Evolutionary conservation across 768 basidiomycete genomes (phyloP), one percentile per base, ranked within the genome.

Genomic region (Terana coerulea): DNA sequence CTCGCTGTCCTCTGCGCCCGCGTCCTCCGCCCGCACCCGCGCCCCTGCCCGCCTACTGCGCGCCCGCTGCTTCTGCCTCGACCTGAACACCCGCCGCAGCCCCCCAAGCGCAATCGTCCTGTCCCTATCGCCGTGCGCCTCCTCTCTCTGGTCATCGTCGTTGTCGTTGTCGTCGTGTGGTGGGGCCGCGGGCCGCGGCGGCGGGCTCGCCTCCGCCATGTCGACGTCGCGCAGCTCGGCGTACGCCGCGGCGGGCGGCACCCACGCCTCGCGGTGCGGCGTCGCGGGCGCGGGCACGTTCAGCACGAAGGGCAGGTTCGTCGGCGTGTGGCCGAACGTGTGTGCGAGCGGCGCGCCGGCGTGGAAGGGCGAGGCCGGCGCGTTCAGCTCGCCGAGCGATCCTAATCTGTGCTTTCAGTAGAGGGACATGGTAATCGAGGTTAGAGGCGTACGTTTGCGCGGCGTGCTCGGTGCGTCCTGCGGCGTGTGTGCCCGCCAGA

Each of bases 171-270:
- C 57, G 35, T 52, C 55, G 9, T 21, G 31, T 4, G 21, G 24
- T 3, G 49, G 52, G n/a, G n/a, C n/a, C 8, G 49, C 34, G 7
- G 49, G 36, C 15, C 60, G 61, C 54, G 73, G 79, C 19, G 75
- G 74, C 28, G 86, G 86, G 59, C 84, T 89, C 12, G 71, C 66
- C 46, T 91, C 89, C 5, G 75, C 70, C 88, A 91, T 91, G 62
- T 87, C 85, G 17, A 91, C 72, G 63, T 91, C 89, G 26, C 72
- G 74, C 22, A 79, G 85, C 48, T 75, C 67, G 1, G 80, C 29
- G 1, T 56, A 75, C 10, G 83, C 78, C 62, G 82, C 82, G 52
- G 80, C 66, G 14, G 85, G 84, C 24, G 87, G 88, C 34, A 66
- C 71, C 88, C 88, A 89, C 48, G 82, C 76, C 48, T 80, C 78